Evolutionary conservation across 169 alveolate species (phyloP).

Genomic region (Theileria orientalis): DNA sequence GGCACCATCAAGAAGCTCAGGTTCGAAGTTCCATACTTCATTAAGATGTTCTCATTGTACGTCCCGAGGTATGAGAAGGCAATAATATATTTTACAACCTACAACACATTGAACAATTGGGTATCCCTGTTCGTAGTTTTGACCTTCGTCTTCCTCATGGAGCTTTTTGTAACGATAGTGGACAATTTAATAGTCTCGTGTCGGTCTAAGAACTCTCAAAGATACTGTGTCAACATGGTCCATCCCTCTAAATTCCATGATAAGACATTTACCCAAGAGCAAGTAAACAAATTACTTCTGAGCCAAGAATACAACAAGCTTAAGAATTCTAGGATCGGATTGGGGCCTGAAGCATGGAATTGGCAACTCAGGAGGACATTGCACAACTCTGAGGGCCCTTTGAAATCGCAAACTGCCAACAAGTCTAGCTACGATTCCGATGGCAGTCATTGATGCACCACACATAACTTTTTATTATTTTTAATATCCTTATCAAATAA

Average conservation of each 20-base stretch:
- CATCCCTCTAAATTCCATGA: conserved; percentile 55
- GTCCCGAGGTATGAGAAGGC: conserved; percentile 8
- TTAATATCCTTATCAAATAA: neutral
- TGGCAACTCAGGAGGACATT: conserved; percentile 72
- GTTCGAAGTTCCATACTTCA: conserved; percentile 13
- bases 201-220: conserved; percentile 1
- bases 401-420: conserved; percentile 7
- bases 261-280: conserved; percentile 57
- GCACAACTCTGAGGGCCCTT: conserved; percentile 18
- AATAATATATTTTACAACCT: neutral
- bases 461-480: neutral
- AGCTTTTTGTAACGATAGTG: neutral
- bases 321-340: conserved; percentile 66
- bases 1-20: neutral
- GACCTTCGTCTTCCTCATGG: neutral
- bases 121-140: neutral
- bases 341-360: conserved; percentile 78
- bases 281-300: conserved; percentile 53
- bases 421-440: conserved; percentile 12
- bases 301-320: conserved; percentile 69
- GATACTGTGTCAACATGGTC: conserved; percentile 65
- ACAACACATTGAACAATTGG: conserved; percentile 47
- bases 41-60: neutral
- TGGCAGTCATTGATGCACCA: neutral
- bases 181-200: neutral